These are phyloP conservation scores for Obba rivulosa DNA, from an alignment of 768 basidiomycete species.

Conservation along the genomic window DNA sequence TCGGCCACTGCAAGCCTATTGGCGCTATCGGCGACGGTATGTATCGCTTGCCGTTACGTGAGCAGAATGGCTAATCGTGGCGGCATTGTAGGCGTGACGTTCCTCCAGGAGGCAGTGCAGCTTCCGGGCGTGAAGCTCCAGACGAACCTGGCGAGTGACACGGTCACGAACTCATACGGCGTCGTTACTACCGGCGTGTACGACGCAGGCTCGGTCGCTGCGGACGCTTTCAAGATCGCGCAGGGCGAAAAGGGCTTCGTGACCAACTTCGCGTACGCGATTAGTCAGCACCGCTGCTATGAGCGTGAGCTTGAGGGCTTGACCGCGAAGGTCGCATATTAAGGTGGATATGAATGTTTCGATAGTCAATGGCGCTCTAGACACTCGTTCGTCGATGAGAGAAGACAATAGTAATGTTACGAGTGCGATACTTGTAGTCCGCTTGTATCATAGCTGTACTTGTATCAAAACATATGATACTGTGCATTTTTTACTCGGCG, in stretches of 20 bases:
- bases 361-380: not conserved
- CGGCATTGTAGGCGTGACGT: conserved; percentile 34
- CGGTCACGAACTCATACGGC: conserved; percentile 51
- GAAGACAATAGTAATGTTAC: too few relatives aligned
- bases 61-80: too few relatives aligned
- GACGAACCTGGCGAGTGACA: conserved; percentile 26
- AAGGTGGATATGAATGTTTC: conserved; percentile 2
- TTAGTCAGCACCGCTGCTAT: conserved; percentile 65
- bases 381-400: too few relatives aligned
- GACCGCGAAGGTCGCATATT: conserved; percentile 45
- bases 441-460: too few relatives aligned
- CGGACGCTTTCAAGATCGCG: conserved; percentile 40
- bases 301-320: conserved; percentile 58
- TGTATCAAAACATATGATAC: too few relatives aligned
- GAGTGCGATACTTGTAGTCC: too few relatives aligned
- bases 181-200: conserved; percentile 60
- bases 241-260: conserved; percentile 47
- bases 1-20: conserved; percentile 82
- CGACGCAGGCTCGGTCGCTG: conserved; percentile 29
- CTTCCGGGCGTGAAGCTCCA: conserved; percentile 43
- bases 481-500: too few relatives aligned
- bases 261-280: conserved; percentile 52
- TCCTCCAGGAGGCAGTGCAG: conserved; percentile 41
- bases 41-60: conserved; percentile 8
- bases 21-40: conserved; percentile 68